Evolutionary conservation across 139 green algal species (phyloP).

Genomic region (Micractinium conductrix): DNA sequence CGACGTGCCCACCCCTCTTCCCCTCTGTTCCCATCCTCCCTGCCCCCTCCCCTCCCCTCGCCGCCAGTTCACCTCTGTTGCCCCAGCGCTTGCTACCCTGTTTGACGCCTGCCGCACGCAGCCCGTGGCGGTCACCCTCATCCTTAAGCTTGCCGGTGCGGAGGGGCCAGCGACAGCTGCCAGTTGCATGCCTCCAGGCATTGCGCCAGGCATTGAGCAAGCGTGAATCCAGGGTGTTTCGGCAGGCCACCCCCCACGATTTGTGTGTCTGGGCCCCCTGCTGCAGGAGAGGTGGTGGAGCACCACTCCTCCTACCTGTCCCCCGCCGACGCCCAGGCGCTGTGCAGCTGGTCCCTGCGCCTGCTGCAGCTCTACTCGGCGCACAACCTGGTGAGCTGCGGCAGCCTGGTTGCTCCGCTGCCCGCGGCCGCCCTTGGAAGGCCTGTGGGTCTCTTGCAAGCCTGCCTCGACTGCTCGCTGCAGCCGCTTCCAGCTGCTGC

Average conservation of each 20-base stretch:
- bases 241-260: too few species aligned
- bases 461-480: too few species aligned
- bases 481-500: too few species aligned
- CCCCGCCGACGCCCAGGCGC: constrained; percentile 21
- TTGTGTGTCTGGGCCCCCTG: too few species aligned
- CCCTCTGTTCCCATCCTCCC: not conserved
- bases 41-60: not conserved
- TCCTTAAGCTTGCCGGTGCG: constrained; percentile 87
- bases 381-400: constrained; percentile 46
- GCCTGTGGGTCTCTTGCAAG: too few species aligned
- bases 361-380: constrained; percentile 67
- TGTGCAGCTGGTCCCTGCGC: constrained; percentile 68
- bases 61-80: constrained; percentile 27
- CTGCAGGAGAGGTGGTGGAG: constrained; percentile 80
- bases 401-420: too few species aligned
- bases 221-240: too few species aligned
- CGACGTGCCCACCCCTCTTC: not conserved
- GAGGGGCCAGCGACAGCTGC: too few species aligned
- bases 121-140: constrained; percentile 56
- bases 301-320: constrained; percentile 27
- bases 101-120: constrained; percentile 52
- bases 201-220: too few species aligned
- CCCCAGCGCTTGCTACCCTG: constrained; percentile 37
- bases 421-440: too few species aligned
- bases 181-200: too few species aligned